Evolutionary conservation across 116 monocot species (phyloP).

Genomic region (Posidonia oceanica): DNA sequence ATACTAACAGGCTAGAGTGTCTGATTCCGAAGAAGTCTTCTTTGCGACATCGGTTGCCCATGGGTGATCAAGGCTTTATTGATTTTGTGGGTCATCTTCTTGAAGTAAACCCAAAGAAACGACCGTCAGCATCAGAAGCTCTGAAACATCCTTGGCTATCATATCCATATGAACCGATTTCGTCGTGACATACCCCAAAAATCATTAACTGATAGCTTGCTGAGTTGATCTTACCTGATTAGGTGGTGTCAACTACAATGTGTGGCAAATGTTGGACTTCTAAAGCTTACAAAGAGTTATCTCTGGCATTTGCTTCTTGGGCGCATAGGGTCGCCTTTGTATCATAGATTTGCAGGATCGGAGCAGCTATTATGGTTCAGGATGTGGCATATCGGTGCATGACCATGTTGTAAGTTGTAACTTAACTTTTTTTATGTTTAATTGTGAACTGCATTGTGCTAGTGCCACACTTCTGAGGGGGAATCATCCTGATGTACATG

Average conservation of each 20-base stretch:
- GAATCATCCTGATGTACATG: conserved; percentile 3
- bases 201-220: neutral
- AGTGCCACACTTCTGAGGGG: neutral
- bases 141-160: conserved; percentile 91
- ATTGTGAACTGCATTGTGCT: neutral
- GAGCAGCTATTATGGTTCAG: too few species aligned
- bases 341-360: neutral
- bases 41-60: conserved; percentile 66
- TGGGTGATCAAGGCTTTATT: conserved; percentile 92
- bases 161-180: conserved; percentile 93
- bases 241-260: neutral
- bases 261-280: neutral
- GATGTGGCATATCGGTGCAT: neutral
- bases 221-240: neutral
- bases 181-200: conserved; percentile 40
- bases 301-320: conserved; percentile 1
- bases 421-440: neutral
- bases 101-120: conserved; percentile 86
- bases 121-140: conserved; percentile 74
- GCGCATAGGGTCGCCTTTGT: neutral
- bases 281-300: neutral
- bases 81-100: conserved; percentile 78
- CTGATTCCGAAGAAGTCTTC: conserved; percentile 95
- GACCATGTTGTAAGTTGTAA: neutral
- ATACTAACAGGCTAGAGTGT: conserved; percentile 73